Percentiles rank a stretch among this genome's conserved stretches.
phyloP scores from a whole-genome alignment of 345 rosid genomes.

The Aquilaria yunnanensis region DNA sequence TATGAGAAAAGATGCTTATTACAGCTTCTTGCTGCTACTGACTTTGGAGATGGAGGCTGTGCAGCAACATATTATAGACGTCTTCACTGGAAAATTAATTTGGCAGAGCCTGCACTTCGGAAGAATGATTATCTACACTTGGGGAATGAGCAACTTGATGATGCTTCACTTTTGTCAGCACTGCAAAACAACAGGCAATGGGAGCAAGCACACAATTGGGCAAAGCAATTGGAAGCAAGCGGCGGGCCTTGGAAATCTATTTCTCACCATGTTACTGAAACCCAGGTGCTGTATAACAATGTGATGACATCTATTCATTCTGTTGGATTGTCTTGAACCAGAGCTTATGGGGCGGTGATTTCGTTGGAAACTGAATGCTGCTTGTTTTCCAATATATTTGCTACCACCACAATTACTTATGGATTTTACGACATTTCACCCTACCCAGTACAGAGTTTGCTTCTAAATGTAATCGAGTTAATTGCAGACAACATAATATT shows the following conservation, averaged over 20 bases:
- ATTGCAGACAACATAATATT: too few species aligned
- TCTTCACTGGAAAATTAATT: constrained; percentile 86
- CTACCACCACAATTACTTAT: too few species aligned
- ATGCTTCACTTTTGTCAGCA: constrained; percentile 79
- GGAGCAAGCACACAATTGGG: constrained; percentile 99
- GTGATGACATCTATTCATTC: background rate
- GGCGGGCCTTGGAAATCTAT: constrained; percentile 85
- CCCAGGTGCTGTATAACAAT: constrained; percentile 49
- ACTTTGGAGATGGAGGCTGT: constrained; percentile 93
- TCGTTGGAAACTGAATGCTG: too few species aligned
- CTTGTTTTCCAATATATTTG: too few species aligned
- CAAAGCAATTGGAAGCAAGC: constrained; percentile 84
- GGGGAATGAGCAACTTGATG: constrained; percentile 82
- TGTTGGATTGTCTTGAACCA: constrained; percentile 1
- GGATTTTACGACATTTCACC: too few species aligned
- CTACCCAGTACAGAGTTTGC: too few species aligned
- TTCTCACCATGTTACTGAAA: constrained; percentile 88
- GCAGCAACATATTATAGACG: constrained; percentile 69
- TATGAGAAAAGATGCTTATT: constrained; percentile 94
- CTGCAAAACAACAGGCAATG: constrained; percentile 80
- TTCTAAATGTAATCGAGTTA: too few species aligned
- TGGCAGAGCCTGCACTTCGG: constrained; percentile 84
- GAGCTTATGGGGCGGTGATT: background rate
- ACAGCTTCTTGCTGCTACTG: constrained; percentile 85
- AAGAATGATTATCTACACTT: constrained; percentile 62